Base-by-base conservation (phyloP, 208 protist genomes). In the Acanthamoeba castellanii region DNA sequence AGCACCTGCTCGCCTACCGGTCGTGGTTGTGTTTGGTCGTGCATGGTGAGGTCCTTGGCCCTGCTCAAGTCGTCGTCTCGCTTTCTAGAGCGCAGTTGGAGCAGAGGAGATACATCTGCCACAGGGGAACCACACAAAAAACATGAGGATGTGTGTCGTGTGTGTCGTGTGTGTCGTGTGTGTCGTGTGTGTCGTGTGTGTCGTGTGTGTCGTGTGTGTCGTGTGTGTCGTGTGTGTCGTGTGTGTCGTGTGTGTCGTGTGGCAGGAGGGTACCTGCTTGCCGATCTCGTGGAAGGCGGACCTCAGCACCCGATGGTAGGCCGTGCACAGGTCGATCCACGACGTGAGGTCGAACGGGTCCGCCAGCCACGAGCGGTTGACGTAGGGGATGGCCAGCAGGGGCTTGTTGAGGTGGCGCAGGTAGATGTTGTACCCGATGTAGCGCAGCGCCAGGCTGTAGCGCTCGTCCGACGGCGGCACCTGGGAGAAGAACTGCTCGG, bases 401-500 rank as follows among this genome's bases (percentile, higher is more conserved):
- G 85, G 85, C 55, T 92, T 92, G 64, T 92, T 74, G 55, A 92
- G 85, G 42, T 92, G 64, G 6, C 85, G n/a, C 59, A 92, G 55
- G 85, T 92, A 92, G 47, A 74, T 76, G 57, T 66, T 92, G 57
- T 85, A 85, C 42, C 85, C 85, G 3, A 92, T 74, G 37, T 76
- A 92, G 8, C 85, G 47, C 85, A 92, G 57, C 32, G 85, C 85
- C 55, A 92, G 64, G 85, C 59, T 47, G 57, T 92, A 92, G 32
- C 64, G 55, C 85, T 76, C 85, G 64, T 92, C 85, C 4, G 55
- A 74, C 16, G 85, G 85, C 16, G 85, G 64, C n/a, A 92, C 85
- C 64, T 92, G 85, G 13, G 64, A n/a, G n/a, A 92, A 92, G 85
- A 92, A 92, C 85, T 92, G 55, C 55, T 92, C 85, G 5, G 85